These are phyloP conservation scores for Penicillium salamii DNA, from an alignment of 495 filamentous ascomycete genomes.

Conservation along the genomic window DNA sequence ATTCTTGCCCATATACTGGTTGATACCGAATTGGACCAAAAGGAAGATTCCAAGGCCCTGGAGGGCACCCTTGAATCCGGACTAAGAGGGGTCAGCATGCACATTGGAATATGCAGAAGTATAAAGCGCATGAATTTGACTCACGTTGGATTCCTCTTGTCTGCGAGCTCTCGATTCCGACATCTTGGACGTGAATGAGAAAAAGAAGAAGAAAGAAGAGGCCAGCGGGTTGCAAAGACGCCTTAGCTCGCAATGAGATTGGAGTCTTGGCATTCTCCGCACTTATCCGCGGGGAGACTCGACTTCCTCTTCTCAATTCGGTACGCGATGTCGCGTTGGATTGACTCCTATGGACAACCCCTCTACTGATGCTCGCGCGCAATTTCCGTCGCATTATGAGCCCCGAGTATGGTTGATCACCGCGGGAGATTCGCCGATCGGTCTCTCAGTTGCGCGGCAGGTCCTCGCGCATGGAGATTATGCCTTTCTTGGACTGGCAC, in stretches of 20 bases:
- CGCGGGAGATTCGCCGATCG: conserved; percentile 76
- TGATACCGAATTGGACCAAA: conserved; percentile 60
- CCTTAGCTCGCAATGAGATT: conserved; percentile 8
- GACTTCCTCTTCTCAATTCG: background rate
- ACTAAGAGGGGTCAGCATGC: conserved; percentile 36
- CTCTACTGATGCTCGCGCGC: conserved; percentile 40
- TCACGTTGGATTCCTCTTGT: conserved; percentile 38
- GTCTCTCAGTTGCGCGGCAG: conserved; percentile 66
- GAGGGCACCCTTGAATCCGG: conserved; percentile 51
- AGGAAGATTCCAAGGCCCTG: conserved; percentile 72
- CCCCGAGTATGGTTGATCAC: conserved; percentile 87
- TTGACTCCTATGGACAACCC: conserved; percentile 38
- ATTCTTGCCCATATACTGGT: conserved; percentile 54
- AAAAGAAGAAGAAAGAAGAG: conserved; percentile 20
- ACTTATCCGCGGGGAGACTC: conserved; percentile 9
- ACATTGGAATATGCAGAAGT: conserved; percentile 2
- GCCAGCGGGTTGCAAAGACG: conserved; percentile 14
- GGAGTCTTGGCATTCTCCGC: conserved; percentile 22
- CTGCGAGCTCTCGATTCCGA: conserved; percentile 43
- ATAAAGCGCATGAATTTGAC: conserved; percentile 14
- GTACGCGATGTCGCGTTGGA: conserved; percentile 20
- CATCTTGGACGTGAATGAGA: conserved; percentile 32
- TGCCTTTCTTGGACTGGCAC: conserved; percentile 72
- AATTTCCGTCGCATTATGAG: conserved; percentile 57
- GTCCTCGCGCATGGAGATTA: conserved; percentile 83